Evolutionary conservation across 2,329 filamentous ascomycete genomes (phyloP).

Genomic region (Penicillium sp.): DNA sequence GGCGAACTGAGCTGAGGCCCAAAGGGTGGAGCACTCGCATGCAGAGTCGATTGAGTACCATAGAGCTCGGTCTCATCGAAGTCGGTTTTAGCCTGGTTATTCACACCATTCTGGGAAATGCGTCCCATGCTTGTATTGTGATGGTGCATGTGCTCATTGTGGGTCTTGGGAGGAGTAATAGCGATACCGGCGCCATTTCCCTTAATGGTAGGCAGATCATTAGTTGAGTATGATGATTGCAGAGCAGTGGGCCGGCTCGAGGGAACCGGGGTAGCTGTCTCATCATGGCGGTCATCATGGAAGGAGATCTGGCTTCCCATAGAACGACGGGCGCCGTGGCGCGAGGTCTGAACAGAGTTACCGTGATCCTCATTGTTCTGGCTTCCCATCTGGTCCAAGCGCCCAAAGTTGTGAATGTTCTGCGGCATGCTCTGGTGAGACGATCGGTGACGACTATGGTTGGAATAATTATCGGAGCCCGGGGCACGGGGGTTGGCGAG

Average conservation of each 20-base stretch:
- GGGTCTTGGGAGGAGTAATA: slow-evolving; percentile 54
- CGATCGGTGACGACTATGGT: slow-evolving; percentile 67
- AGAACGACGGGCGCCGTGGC: slow-evolving; percentile 46
- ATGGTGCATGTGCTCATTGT: slow-evolving; percentile 61
- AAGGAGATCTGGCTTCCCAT: slow-evolving; percentile 43
- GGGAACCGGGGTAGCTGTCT: slow-evolving; percentile 24
- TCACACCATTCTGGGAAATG: slow-evolving; percentile 65
- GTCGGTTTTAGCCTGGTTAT: slow-evolving; percentile 54
- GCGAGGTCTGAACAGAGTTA: slow-evolving; percentile 27
- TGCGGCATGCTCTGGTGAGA: slow-evolving; percentile 59
- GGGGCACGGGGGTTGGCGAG: slow-evolving; percentile 69
- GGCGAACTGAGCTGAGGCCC: slow-evolving; percentile 58
- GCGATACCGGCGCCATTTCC: slow-evolving; percentile 53
- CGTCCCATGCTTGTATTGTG: slow-evolving; percentile 81
- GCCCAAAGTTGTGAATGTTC: slow-evolving; percentile 48
- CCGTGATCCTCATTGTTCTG: slow-evolving; percentile 30
- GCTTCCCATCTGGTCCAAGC: slow-evolving; percentile 37
- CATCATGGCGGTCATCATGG: slow-evolving; percentile 30
- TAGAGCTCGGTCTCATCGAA: slow-evolving; percentile 48
- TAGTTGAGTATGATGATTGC: slow-evolving; percentile 85
- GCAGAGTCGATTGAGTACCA: slow-evolving; percentile 66
- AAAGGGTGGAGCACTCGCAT: slow-evolving; percentile 77
- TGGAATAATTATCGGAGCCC: slow-evolving; percentile 64
- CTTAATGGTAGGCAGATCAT: slow-evolving; percentile 84
- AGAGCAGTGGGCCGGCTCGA: slow-evolving; percentile 49